phyloP scores from a whole-genome alignment of 805 yeast genomes.

The Kazachstania kunashirensis region DNA sequence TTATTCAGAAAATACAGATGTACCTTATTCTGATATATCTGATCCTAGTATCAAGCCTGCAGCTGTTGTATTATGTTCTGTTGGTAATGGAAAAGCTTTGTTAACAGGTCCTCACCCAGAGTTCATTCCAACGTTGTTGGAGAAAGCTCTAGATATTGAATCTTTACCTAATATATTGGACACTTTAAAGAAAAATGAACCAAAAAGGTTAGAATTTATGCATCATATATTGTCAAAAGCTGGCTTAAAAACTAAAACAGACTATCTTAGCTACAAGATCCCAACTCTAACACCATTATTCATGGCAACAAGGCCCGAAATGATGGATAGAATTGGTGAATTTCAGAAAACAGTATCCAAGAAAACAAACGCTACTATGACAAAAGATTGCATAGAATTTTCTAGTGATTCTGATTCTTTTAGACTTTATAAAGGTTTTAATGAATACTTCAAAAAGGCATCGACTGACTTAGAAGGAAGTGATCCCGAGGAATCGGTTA shows the following conservation, averaged over 20 bases:
- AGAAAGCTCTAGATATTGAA: slow-evolving; percentile 27
- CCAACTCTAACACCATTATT: slow-evolving; percentile 66
- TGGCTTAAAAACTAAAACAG: slow-evolving; percentile 53
- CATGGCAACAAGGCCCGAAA: slow-evolving; percentile 29
- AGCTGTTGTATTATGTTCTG: slow-evolving; percentile 58
- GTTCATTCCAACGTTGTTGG: slow-evolving; percentile 49
- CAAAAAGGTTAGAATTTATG: slow-evolving; percentile 46
- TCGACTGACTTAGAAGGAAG: slow-evolving; percentile 19
- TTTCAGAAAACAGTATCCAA: slow-evolving; percentile 11
- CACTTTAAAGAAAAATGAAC: slow-evolving; percentile 36
- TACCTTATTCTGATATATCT: slow-evolving; percentile 28
- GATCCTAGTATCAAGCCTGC: slow-evolving; percentile 36
- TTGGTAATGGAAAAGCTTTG: slow-evolving; percentile 63
- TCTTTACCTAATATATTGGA: slow-evolving; percentile 31
- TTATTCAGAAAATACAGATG: slow-evolving; percentile 49
- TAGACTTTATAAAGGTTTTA: slow-evolving; percentile 17
- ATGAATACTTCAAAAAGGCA: slow-evolving; percentile 9
- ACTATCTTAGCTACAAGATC: slow-evolving; percentile 35
- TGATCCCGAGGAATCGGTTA: slow-evolving; percentile 48
- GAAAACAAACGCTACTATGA: slow-evolving; percentile 25
- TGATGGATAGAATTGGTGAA: slow-evolving; percentile 7
- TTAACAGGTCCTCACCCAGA: slow-evolving; percentile 89
- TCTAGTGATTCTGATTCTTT: slow-evolving; percentile 26
- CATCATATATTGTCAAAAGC: slow-evolving; percentile 45
- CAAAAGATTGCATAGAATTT: slow-evolving; percentile 35